Percentiles rank a stretch among this genome's conserved stretches.
Evolutionary conservation across 2,329 filamentous ascomycete species (phyloP).

Genomic region (Tolypocladium album): DNA sequence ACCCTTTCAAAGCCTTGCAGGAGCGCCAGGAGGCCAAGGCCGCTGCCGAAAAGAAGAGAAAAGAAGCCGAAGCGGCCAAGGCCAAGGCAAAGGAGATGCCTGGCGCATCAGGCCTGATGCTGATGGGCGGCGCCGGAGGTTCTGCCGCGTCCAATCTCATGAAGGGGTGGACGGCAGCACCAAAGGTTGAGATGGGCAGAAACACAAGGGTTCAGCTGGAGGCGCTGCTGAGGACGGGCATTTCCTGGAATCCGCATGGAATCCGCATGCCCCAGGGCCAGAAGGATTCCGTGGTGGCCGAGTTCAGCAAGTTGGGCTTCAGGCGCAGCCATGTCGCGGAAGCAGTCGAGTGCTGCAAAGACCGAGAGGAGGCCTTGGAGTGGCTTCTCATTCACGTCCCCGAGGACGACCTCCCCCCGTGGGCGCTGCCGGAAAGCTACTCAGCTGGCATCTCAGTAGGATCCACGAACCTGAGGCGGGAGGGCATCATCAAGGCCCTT

Average conservation of each 20-base stretch:
- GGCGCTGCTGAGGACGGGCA: conserved; percentile 62
- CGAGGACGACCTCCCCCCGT: conserved; percentile 88
- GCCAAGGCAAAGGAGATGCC: conserved; percentile 57
- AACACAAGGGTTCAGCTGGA: conserved; percentile 73
- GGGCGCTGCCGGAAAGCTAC: conserved; percentile 88
- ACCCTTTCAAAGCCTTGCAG: conserved; percentile 74
- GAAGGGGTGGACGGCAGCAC: conserved; percentile 73
- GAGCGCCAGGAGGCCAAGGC: conserved; percentile 72
- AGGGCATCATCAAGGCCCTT: conserved; percentile 73
- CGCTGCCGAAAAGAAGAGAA: conserved; percentile 67
- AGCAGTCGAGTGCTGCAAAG: conserved; percentile 77
- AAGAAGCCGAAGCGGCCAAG: conserved; percentile 56
- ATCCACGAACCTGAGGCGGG: conserved; percentile 67
- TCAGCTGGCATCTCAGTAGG: conserved; percentile 81
- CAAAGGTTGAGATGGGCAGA: conserved; percentile 87
- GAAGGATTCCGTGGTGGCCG: conserved; percentile 53
- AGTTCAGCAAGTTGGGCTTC: conserved; percentile 73
- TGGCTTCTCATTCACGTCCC: conserved; percentile 96
- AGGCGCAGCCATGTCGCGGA: conserved; percentile 83
- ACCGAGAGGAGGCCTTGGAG: conserved; percentile 83
- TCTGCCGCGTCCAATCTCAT: conserved; percentile 31
- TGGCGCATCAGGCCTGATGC: conserved; percentile 43
- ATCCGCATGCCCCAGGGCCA: conserved; percentile 51
- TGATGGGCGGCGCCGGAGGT: conserved; percentile 34
- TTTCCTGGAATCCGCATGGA: conserved; percentile 78